Evolutionary conservation across 2,329 filamentous ascomycete species (phyloP).

Genomic region (Epichloe gansuensis): DNA sequence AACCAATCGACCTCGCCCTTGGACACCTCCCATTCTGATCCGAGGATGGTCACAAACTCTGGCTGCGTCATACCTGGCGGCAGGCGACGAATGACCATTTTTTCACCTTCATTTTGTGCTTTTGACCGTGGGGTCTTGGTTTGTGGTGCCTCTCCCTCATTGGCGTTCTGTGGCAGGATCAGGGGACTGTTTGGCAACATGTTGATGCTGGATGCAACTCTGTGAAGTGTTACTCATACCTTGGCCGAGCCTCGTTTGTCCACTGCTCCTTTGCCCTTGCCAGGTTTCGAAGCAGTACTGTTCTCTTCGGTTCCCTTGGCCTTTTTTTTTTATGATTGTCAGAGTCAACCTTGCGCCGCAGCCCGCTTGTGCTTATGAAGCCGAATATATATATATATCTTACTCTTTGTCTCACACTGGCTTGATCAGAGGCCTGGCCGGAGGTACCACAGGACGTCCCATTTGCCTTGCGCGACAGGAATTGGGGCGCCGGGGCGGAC

Average conservation of each 20-base stretch:
- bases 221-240: slow-evolving; percentile 10
- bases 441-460: slow-evolving; percentile 14
- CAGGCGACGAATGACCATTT: slow-evolving; percentile 72
- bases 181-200: not conserved
- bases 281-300: slow-evolving; percentile 12
- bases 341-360: not conserved
- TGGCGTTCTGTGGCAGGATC: slow-evolving; percentile 8
- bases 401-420: slow-evolving; percentile 14
- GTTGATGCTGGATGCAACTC: not conserved
- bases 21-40: slow-evolving; percentile 70
- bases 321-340: slow-evolving; percentile 7
- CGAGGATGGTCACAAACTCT: slow-evolving; percentile 62
- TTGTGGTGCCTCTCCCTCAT: slow-evolving; percentile 15
- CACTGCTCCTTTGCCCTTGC: slow-evolving; percentile 12
- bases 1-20: slow-evolving; percentile 77
- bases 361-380: not conserved
- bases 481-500: slow-evolving; percentile 23
- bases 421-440: slow-evolving; percentile 10
- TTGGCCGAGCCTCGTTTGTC: slow-evolving; percentile 18
- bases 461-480: slow-evolving; percentile 24
- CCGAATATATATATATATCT: not conserved
- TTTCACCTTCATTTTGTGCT: slow-evolving; percentile 46
- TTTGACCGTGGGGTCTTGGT: slow-evolving; percentile 18
- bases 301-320: slow-evolving; percentile 13
- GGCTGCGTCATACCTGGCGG: slow-evolving; percentile 71